A percentile compares a stretch with the other conserved stretches of the same genome.
These are phyloP conservation scores for Chlamydomonas schloesseri DNA, from an alignment of 139 green algal genomes.

Conservation along the genomic window DNA sequence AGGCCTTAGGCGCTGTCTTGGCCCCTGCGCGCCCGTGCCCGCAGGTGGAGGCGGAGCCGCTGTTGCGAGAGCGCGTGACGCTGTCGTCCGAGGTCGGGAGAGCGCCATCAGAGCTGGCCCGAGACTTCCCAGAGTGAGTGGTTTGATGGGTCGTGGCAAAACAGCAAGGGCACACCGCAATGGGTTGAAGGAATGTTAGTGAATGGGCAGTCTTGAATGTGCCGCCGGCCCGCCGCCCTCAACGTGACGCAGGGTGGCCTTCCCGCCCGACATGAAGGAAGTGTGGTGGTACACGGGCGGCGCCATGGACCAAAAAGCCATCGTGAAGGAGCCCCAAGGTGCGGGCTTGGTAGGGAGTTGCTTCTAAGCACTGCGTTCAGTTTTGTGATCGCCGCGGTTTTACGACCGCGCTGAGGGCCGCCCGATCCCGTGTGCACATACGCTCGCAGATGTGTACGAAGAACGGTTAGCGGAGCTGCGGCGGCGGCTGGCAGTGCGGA, in stretches of 20 bases:
- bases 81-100: slow-evolving; percentile 30
- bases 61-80: slow-evolving; percentile 19
- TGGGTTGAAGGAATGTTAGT: no score
- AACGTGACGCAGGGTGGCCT: background rate
- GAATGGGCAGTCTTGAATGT: no score
- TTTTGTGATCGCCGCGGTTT: no score
- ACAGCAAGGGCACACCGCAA: no score
- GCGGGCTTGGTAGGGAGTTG: background rate
- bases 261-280: slow-evolving; percentile 19
- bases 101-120: background rate
- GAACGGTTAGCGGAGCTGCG: background rate
- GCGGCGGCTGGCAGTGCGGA: background rate
- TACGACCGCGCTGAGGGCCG: no score
- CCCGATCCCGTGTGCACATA: no score
- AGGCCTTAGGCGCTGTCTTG: no score
- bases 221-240: no score
- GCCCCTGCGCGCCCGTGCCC: background rate
- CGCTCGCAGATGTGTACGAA: background rate
- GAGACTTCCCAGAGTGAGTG: slow-evolving; percentile 25
- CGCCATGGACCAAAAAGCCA: background rate
- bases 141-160: no score
- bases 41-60: slow-evolving; percentile 24
- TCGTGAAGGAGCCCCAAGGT: slow-evolving; percentile 18
- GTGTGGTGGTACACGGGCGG: slow-evolving; percentile 39
- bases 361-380: no score